phyloP scores from a whole-genome alignment of 106 monocot genomes.

The Dendrobium chrysotoxum region DNA sequence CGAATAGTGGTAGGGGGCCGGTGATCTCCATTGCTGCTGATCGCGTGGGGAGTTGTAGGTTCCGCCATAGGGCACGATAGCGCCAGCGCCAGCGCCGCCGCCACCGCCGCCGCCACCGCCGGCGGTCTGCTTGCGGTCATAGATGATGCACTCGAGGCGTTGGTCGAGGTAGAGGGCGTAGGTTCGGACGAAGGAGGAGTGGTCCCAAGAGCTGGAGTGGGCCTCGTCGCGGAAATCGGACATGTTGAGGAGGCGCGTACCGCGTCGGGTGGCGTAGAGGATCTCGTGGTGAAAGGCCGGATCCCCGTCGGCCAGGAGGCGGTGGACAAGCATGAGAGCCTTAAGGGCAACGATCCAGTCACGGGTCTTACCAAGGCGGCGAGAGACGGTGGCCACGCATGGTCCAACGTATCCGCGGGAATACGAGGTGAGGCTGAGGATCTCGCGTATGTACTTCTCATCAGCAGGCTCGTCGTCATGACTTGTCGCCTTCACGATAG shows the following conservation, averaged over 20 bases:
- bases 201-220: slow-evolving; percentile 71
- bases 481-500: slow-evolving; percentile 69
- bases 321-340: slow-evolving; percentile 55
- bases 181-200: slow-evolving; percentile 63
- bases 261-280: slow-evolving; percentile 46
- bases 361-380: slow-evolving; percentile 50
- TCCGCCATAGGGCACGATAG: no score
- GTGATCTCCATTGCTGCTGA: not conserved
- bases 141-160: slow-evolving; percentile 44
- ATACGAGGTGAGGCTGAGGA: slow-evolving; percentile 51
- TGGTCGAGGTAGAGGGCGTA: slow-evolving; percentile 70
- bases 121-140: slow-evolving; percentile 29
- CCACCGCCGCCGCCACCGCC: slow-evolving; percentile 1
- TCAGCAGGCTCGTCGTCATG: slow-evolving; percentile 59
- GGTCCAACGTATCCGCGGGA: slow-evolving; percentile 35
- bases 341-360: slow-evolving; percentile 78
- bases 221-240: slow-evolving; percentile 75
- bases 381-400: slow-evolving; percentile 42
- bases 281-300: slow-evolving; percentile 54
- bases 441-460: slow-evolving; percentile 51
- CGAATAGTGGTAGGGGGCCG: not conserved
- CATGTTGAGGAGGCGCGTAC: slow-evolving; percentile 61
- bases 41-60: not conserved
- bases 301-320: slow-evolving; percentile 55
- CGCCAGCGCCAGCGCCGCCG: no score